A percentile compares a stretch with the other conserved stretches of the same genome.
Conservation (phyloP, 2,329 filamentous ascomycete species). For the Aspergillus pseudoterreus region DNA sequence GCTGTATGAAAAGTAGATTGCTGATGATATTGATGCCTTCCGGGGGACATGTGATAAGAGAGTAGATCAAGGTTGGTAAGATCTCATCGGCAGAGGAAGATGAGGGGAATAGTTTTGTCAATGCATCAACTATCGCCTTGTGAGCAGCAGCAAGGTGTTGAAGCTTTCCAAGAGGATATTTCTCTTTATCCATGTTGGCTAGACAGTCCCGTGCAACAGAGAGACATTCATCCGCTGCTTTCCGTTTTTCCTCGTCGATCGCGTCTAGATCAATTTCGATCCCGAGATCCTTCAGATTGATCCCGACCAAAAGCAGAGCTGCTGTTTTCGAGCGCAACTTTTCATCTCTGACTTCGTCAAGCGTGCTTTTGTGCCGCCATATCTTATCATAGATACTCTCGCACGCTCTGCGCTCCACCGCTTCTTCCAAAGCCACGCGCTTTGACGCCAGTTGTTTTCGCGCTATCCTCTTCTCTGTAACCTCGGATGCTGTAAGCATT, state of each 20-base stretch:
- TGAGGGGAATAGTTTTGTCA: slow-evolving; percentile 63
- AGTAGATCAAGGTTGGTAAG: slow-evolving; percentile 93
- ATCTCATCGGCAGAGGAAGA: slow-evolving; percentile 94
- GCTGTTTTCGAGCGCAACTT: slow-evolving; percentile 93
- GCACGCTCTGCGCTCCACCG: slow-evolving; percentile 80
- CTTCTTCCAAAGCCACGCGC: slow-evolving; percentile 75
- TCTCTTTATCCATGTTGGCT: slow-evolving; percentile 77
- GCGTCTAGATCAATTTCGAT: slow-evolving; percentile 61
- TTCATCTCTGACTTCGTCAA: slow-evolving; percentile 92
- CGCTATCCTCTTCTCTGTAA: slow-evolving; percentile 73
- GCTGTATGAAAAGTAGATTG: slow-evolving; percentile 90
- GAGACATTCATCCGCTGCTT: slow-evolving; percentile 70
- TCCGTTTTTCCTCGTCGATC: slow-evolving; percentile 56
- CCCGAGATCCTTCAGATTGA: slow-evolving; percentile 79
- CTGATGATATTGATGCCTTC: slow-evolving; percentile 86
- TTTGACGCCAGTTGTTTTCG: slow-evolving; percentile 76
- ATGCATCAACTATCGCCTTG: slow-evolving; percentile 88
- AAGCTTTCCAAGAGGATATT: slow-evolving; percentile 86
- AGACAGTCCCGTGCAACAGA: slow-evolving; percentile 68
- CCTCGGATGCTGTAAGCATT: slow-evolving; percentile 86
- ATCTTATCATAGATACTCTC: slow-evolving; percentile 83
- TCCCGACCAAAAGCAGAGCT: slow-evolving; percentile 83
- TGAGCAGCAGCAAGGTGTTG: slow-evolving; percentile 84
- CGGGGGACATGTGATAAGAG: slow-evolving; percentile 83
- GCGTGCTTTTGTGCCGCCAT: slow-evolving; percentile 84